Base-by-base conservation (phyloP, 129 eudicot species). In the Sambucus nigra region DNA sequence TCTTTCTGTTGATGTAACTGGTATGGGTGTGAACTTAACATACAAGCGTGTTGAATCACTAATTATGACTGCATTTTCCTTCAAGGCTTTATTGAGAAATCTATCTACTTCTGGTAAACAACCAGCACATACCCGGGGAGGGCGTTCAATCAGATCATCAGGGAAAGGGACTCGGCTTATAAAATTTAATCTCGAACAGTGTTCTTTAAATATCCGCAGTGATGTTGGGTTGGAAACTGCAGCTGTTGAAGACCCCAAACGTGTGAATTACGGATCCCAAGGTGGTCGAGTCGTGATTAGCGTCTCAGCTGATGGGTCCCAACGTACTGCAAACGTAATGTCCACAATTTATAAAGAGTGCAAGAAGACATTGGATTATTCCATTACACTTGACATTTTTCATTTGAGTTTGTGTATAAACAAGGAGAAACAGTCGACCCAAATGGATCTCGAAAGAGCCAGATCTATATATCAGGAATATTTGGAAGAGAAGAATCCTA, bases 241-340 rank as follows among this genome's bases (percentile, higher is more conserved):
- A 49, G 73, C 62, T 52, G 25, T 79, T 47, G 68, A 68, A 13
- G 99, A 91, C 59, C 94, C 95, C n/a, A 91, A 91, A 66, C 74
- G 81, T 47, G 94, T 82, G 42, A 91, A 85, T 70, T 91, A 82
- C 57, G 99, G 99, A 63, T 79, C 99, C 26, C 99, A 91, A 77
- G 99, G 95, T 59, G 99, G 99, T 44, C 79, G 87, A 46, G 72
- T 85, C 57, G 38, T 75, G 50, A 53, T 91, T 54, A 79, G 72
- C 62, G 76, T 53, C 15, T 85, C 81, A 63, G 71, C 82, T 54
- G 99, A 91, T 63, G 95, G 99, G 64, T 76, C 81, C 16, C 77
- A 69, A 47, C 93, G 95, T 9, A 76, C 89, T 63, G 95, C 99
- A 72, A 63, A 70, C 59, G 75, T 91, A 41, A 70, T 68, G 64